Evolutionary conservation across 176 grass and related monocot species (phyloP).

Genomic region (Triticum dicoccoides): DNA sequence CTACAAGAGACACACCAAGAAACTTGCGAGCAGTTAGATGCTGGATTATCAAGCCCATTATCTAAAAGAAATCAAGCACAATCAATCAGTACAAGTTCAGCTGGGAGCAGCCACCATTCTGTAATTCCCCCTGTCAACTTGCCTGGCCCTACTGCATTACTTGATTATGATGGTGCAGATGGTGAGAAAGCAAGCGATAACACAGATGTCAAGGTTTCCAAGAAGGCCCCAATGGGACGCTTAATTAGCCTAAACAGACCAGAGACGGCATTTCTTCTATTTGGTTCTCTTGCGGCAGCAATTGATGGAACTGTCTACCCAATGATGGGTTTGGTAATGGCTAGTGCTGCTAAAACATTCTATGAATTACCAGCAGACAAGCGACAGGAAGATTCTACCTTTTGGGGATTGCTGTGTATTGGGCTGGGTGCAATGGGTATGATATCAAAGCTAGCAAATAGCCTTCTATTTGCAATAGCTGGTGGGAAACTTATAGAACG

Average conservation of each 20-base stretch:
- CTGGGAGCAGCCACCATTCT: conserved; percentile 1
- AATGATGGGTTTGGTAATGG: conserved; percentile 34
- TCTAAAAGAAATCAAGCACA: conserved; percentile 15
- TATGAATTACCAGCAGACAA: conserved; percentile 38
- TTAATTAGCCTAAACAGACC: conserved; percentile 42
- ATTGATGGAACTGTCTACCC: conserved; percentile 43
- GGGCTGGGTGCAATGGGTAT: conserved; percentile 17
- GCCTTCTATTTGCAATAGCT: conserved; percentile 56
- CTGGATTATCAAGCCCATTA: conserved; percentile 9
- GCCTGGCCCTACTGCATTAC: conserved; percentile 11
- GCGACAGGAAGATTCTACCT: conserved; percentile 30
- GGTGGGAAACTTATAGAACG: conserved; percentile 76
- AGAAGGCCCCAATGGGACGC: conserved; percentile 27
- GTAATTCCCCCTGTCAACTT: neutral
- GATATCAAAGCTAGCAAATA: conserved; percentile 26
- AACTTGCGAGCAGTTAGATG: conserved; percentile 4
- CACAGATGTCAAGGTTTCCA: neutral
- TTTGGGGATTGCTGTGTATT: conserved; percentile 46
- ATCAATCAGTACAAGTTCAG: conserved; percentile 32
- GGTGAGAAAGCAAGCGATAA: neutral
- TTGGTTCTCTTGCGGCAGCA: conserved; percentile 46
- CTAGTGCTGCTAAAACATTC: conserved; percentile 39
- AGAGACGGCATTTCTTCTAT: conserved; percentile 31
- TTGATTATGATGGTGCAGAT: conserved; percentile 7
- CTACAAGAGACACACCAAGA: conserved; percentile 35